Conservation (phyloP, 495 filamentous ascomycete genomes). For the Aspergillus steynii region DNA sequence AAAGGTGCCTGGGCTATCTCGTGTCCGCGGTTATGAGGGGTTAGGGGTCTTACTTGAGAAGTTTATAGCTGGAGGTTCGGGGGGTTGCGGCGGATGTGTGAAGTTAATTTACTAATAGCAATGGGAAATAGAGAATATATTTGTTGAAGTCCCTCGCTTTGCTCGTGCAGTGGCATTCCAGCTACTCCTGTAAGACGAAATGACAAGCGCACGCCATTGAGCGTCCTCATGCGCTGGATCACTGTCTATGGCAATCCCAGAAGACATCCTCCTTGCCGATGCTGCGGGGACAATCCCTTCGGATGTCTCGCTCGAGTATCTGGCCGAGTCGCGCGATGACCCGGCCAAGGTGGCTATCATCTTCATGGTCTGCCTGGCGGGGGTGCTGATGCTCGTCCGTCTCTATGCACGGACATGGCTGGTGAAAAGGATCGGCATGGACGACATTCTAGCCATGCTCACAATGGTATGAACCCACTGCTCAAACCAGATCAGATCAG, state of each 20-base stretch:
- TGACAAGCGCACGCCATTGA: not conserved
- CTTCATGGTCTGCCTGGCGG: conserved; percentile 37
- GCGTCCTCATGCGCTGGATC: conserved; percentile 17
- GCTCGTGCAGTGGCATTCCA: too few relatives aligned
- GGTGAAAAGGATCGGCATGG: conserved; percentile 34
- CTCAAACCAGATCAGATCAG: not conserved
- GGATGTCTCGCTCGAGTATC: conserved; percentile 33
- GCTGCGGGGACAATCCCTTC: conserved; percentile 34
- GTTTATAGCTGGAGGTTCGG: too few relatives aligned
- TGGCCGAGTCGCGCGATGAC: conserved; percentile 40
- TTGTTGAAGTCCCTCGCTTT: too few relatives aligned
- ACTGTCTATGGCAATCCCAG: conserved; percentile 27
- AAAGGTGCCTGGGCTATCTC: too few relatives aligned
- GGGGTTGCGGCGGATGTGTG: too few relatives aligned
- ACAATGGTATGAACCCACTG: conserved; percentile 28
- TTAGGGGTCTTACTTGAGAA: too few relatives aligned
- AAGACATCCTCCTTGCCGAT: conserved; percentile 30
- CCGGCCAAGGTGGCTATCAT: conserved; percentile 42
- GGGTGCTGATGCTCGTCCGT: conserved; percentile 29
- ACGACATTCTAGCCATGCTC: conserved; percentile 38
- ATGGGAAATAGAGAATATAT: too few relatives aligned
- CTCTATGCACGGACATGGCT: conserved; percentile 36
- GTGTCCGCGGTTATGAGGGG: too few relatives aligned
- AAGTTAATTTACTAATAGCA: too few relatives aligned
- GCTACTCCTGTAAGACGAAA: not conserved